Evolutionary conservation across 371 early-diverging fungal species (phyloP), one percentile per base, ranked within the genome.

Genomic region (Mortierella sp.): DNA sequence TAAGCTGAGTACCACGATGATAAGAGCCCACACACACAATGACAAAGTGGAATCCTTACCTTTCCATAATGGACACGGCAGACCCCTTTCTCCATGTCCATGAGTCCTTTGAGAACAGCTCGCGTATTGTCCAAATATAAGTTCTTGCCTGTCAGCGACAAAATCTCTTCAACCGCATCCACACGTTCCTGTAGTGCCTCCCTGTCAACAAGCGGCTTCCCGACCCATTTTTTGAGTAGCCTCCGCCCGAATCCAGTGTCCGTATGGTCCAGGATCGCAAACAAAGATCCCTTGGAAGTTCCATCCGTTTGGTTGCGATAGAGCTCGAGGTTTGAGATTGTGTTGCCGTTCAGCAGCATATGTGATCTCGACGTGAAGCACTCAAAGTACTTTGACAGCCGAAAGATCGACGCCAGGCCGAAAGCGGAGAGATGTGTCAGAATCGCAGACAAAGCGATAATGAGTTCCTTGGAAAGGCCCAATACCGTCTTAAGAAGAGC

Each of bases 181-280:
- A 93, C 89, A 28, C 99, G 94, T 72, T 94, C 91, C 68, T 92
- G 87, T 68, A 98, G 91, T 54, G 87, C 82, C 9, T 91, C 90
- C 63, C 79, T 47, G 71, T 94, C 86, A 9, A 93, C 83, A 21
- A 95, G 88, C 0, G 98, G 98, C 70, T 93, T 89, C 0, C 94
- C 94, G 5, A 97, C 87, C 97, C 97, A 97, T 79, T 93, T 93
- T 57, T 93, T 92, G 65, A 98, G 88, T 75, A 96, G 76, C 42
- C 98, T 88, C 50, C 91, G 81, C 28, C 98, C 98, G 88, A 95
- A 95, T 44, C 90, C 88, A 5, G 97, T 95, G 5, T 76, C 81
- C 0, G 96, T 96, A 71, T 92, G 92, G 79, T 96, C 92, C 73
- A 97, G 76, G 1, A 93, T 88, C 80, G 92, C 90, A 63, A 96